Evolutionary conservation across 768 basidiomycete species (phyloP).

Genomic region (Leucosporidium scottii): DNA sequence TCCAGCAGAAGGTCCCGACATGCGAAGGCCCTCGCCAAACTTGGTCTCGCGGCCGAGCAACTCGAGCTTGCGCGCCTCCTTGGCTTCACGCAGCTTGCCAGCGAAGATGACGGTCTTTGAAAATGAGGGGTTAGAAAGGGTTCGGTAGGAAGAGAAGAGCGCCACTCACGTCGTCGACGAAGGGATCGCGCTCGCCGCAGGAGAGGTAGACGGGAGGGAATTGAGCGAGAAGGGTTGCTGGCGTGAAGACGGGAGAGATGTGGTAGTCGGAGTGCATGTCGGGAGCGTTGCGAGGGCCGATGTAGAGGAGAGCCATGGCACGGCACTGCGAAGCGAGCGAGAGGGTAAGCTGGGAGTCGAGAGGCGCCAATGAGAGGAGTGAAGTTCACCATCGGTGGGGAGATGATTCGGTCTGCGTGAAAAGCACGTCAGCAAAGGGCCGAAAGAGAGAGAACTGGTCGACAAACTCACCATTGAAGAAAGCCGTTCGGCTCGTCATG

Average conservation of each 20-base stretch:
- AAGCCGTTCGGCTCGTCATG: conserved; percentile 37
- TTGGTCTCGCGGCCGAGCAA: conserved; percentile 51
- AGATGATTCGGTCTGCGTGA: conserved; percentile 54
- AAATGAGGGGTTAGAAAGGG: not conserved
- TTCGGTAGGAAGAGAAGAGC: not conserved
- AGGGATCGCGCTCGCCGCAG: conserved; percentile 90
- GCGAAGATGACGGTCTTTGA: conserved; percentile 77
- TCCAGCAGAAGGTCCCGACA: conserved; percentile 10
- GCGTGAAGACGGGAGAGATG: conserved; percentile 89
- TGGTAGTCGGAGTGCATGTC: conserved; percentile 93
- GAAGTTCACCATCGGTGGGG: conserved; percentile 83
- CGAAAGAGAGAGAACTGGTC: conserved; percentile 48
- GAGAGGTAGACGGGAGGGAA: conserved; percentile 92
- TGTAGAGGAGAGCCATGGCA: conserved; percentile 71
- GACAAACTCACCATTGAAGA: conserved; percentile 42
- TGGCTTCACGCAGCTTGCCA: conserved; percentile 89
- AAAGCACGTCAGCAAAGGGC: not conserved
- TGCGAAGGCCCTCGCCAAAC: conserved; percentile 31
- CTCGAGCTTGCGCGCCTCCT: conserved; percentile 69
- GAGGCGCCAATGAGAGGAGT: not conserved
- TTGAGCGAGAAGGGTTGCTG: conserved; percentile 70
- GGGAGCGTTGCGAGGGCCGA: conserved; percentile 86
- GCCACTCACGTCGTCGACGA: conserved; percentile 67
- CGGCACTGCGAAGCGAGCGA: conserved; percentile 69
- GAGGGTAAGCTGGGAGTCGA: conserved; percentile 2